Evolutionary conservation across 371 early-diverging fungal species (phyloP).

Genomic region (Lichtheimia ramosa): DNA sequence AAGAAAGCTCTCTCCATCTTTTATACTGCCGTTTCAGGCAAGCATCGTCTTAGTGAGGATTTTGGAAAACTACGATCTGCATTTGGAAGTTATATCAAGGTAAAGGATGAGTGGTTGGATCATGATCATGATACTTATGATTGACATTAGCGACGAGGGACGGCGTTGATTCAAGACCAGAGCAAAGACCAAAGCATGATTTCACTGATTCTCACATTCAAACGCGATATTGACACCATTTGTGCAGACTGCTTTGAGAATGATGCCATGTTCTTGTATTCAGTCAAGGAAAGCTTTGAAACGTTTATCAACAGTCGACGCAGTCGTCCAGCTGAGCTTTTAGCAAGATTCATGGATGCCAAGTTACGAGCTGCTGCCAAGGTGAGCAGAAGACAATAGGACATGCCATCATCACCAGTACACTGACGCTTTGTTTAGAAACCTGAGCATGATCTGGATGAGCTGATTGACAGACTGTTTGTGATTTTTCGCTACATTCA

Average conservation of each 20-base stretch:
- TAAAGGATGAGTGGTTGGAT: background rate
- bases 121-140: background rate
- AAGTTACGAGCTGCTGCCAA: constrained; percentile 47
- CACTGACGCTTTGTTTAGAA: constrained; percentile 14
- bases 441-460: constrained; percentile 67
- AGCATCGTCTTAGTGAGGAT: constrained; percentile 7
- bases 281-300: constrained; percentile 86
- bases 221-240: constrained; percentile 65
- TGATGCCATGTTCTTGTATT: constrained; percentile 59
- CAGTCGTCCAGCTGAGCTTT: constrained; percentile 86
- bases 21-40: constrained; percentile 28
- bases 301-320: constrained; percentile 80
- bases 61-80: constrained; percentile 16
- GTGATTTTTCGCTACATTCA: constrained; percentile 87
- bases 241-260: constrained; percentile 60
- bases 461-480: constrained; percentile 62
- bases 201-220: constrained; percentile 66
- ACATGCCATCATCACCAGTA: background rate
- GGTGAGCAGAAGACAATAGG: constrained; percentile 24
- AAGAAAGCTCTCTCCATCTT: constrained; percentile 60
- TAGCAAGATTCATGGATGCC: constrained; percentile 82
- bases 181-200: constrained; percentile 52
- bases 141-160: constrained; percentile 19
- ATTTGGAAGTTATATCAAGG: constrained; percentile 41
- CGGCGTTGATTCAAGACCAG: constrained; percentile 26